Conservation (phyloP, 2,329 filamentous ascomycete species). For the Daldinia eschscholtzii region DNA sequence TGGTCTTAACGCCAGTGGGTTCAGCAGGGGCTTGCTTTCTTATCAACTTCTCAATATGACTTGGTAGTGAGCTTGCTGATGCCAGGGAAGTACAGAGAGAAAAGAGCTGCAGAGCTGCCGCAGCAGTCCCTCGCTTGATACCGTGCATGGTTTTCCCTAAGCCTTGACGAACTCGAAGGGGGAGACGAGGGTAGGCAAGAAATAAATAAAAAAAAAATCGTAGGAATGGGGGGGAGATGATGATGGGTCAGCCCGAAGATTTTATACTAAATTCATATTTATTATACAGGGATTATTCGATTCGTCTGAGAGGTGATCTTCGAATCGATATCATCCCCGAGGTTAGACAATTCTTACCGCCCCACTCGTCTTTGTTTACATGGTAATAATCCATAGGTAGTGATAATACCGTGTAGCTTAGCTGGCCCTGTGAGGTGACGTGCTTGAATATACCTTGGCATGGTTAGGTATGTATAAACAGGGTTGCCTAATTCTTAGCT, state of each 20-base stretch:
- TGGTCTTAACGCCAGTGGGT: constrained; percentile 58
- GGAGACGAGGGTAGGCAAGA: neutral
- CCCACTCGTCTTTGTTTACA: constrained; percentile 2
- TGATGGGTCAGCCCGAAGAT: neutral
- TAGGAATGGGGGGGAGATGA: neutral
- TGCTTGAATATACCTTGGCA: constrained; percentile 15
- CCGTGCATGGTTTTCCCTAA: constrained; percentile 27
- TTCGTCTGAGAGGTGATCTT: constrained; percentile 6
- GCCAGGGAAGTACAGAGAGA: constrained; percentile 30
- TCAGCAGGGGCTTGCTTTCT: constrained; percentile 56
- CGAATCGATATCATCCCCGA: constrained; percentile 13
- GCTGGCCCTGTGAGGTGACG: constrained; percentile 13
- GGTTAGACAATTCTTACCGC: neutral
- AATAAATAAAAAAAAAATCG: neutral
- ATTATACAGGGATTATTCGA: neutral
- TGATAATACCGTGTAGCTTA: too few relatives aligned
- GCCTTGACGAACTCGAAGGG: neutral
- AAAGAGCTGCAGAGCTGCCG: constrained; percentile 39
- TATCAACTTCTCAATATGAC: constrained; percentile 45
- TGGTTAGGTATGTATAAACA: neutral
- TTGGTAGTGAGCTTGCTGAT: constrained; percentile 42
- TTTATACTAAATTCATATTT: neutral
- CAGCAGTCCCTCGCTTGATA: constrained; percentile 20
- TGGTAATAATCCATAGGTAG: neutral
- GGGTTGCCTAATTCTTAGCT: constrained; percentile 1